Evolutionary conservation across 2,329 filamentous ascomycete species (phyloP).

Genomic region (Colletotrichum eremochloae): DNA sequence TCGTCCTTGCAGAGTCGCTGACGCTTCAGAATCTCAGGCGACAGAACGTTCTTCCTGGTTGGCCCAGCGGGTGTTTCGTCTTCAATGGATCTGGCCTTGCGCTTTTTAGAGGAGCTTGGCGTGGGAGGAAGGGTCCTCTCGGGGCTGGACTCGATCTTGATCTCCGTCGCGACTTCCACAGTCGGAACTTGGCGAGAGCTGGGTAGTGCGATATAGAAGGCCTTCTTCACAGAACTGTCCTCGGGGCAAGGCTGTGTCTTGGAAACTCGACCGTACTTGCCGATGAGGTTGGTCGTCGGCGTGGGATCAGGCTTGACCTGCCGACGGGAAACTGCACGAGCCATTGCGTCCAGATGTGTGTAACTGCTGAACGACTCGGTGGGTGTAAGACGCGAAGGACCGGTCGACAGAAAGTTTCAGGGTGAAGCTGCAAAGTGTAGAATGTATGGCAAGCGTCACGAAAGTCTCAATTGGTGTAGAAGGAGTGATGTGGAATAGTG

Average conservation of each 20-base stretch:
- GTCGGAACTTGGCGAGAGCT: slow-evolving; percentile 29
- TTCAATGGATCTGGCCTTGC: slow-evolving; percentile 34
- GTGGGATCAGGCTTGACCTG: slow-evolving; percentile 38
- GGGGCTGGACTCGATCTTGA: slow-evolving; percentile 31
- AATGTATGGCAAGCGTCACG: slow-evolving; percentile 3
- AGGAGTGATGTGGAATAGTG: background rate
- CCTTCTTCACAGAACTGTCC: slow-evolving; percentile 37
- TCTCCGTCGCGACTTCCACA: slow-evolving; percentile 22
- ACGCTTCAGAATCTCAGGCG: slow-evolving; percentile 32
- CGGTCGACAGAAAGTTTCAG: background rate
- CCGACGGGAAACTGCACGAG: slow-evolving; percentile 39
- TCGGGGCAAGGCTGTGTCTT: slow-evolving; percentile 26
- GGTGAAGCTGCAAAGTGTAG: slow-evolving; percentile 1
- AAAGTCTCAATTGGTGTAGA: slow-evolving; percentile 17
- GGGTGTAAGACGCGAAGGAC: background rate
- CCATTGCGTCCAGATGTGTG: slow-evolving; percentile 39
- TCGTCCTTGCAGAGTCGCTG: slow-evolving; percentile 40
- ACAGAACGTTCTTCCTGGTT: slow-evolving; percentile 7
- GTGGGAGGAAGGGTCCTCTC: slow-evolving; percentile 12
- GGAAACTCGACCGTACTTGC: slow-evolving; percentile 42
- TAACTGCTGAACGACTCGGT: slow-evolving; percentile 3
- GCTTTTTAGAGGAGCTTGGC: slow-evolving; percentile 36
- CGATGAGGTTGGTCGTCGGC: slow-evolving; percentile 34
- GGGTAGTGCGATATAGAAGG: slow-evolving; percentile 35
- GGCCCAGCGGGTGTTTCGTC: slow-evolving; percentile 20